Conservation (phyloP, 495 filamentous ascomycete species). For the Bacidia rubella region DNA sequence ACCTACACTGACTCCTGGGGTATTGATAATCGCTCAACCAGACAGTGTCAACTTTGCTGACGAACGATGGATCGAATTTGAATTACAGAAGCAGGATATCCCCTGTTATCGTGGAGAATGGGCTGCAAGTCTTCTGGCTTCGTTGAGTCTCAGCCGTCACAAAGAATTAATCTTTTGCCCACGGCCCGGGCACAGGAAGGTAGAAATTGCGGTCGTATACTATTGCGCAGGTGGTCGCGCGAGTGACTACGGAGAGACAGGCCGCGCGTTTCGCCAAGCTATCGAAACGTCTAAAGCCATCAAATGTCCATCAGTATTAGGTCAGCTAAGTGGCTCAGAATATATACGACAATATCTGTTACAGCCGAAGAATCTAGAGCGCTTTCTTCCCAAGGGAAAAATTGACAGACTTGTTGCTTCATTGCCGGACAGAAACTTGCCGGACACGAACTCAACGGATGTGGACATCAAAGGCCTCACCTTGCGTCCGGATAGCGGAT, state of each 20-base stretch:
- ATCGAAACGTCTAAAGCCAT: conserved; percentile 67
- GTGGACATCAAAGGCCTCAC: no score
- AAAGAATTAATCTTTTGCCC: conserved; percentile 53
- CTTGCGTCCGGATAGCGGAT: no score
- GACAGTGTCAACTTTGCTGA: conserved; percentile 78
- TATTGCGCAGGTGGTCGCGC: conserved; percentile 74
- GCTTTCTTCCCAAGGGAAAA: no score
- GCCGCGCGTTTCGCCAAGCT: conserved; percentile 48
- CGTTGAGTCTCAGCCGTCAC: conserved; percentile 44
- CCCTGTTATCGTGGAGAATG: conserved; percentile 48
- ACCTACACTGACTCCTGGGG: conserved; percentile 20
- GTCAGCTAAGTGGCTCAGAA: conserved; percentile 74
- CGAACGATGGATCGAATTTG: conserved; percentile 41
- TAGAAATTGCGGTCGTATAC: conserved; percentile 70
- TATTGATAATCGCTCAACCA: conserved; percentile 71
- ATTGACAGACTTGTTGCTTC: no score
- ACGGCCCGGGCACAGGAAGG: conserved; percentile 35
- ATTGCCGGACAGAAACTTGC: no score
- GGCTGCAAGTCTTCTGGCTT: conserved; percentile 38
- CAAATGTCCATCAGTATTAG: conserved; percentile 73
- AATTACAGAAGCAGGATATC: conserved; percentile 33
- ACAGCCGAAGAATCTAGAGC: conserved; percentile 41
- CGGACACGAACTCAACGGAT: no score
- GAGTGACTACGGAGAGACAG: conserved; percentile 50
- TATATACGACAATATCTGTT: conserved; percentile 80